Base-by-base conservation (phyloP, 2,329 filamentous ascomycete species). In the Clonostachys byssicola region DNA sequence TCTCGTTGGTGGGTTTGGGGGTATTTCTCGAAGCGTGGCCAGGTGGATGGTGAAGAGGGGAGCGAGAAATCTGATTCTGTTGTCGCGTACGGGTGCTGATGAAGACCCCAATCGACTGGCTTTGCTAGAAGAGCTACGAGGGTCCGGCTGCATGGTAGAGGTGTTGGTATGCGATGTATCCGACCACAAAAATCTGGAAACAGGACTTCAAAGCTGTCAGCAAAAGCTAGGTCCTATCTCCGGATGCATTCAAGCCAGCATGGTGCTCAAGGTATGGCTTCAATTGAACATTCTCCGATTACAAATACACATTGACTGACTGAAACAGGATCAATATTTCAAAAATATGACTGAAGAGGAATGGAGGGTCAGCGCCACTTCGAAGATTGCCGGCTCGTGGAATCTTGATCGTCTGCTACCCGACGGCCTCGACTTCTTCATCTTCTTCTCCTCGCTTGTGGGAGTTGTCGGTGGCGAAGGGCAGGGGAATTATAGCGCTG, bases 401-500 rank as follows among this genome's bases (percentile, higher is more conserved):
- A 54, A 60, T 38, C 50, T 67, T 6, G 52, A 65, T 38, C 54
- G 60, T 13, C n/a, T 59, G 1, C 60, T 67, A 17, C 44, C 50
- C 9, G 46, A 50, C 0, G 41, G 52, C 12, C 50, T 66, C 6
- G 62, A 64, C 43, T 62, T 62, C 54, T 64, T 64, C 48, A 54
- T 64, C 34, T 42, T 60, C 33, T 55, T 65, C 44, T 62, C 59
- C 7, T 66, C 64, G 3, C 34, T 57, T 3, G 47, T 51, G 2
- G 51, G 47, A 5, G 52, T 61, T 10, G 46, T 54, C 12, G 61
- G 61, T 2, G 57, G 57, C 48, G 36, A 42, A 17, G 46, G 42
- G 14, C 72, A 77, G 53, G 51, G 60, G 5, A 72, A 69, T 50
- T 77, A 77, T 49, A 54, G 59, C 3, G 67, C 69, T 0, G 69